A percentile compares a stretch with the other conserved stretches of the same genome.
Evolutionary conservation across 2,329 filamentous ascomycete genomes (phyloP).

Genomic region (Cercospora sojina): DNA sequence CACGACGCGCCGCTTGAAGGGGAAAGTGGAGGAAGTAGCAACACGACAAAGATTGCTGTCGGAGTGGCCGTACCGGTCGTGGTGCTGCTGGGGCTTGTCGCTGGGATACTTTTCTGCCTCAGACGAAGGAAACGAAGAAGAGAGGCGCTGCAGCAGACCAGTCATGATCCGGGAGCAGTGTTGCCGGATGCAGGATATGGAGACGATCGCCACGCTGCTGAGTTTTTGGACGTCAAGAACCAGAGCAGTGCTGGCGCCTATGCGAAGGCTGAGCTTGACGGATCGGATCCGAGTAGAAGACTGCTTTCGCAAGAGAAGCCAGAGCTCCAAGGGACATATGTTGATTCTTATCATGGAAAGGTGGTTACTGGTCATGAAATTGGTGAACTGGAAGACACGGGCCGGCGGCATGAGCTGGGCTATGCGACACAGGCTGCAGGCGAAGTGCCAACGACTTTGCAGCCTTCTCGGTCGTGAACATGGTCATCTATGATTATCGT

Average conservation of each 20-base stretch:
- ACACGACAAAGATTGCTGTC: slow-evolving; percentile 8
- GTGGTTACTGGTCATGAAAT: not conserved
- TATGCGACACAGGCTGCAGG: slow-evolving; percentile 5
- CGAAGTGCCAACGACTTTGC: slow-evolving; percentile 2
- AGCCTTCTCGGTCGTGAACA: not conserved
- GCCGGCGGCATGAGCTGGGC: not conserved
- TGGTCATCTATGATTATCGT: not conserved
- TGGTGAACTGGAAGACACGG: slow-evolving; percentile 11
- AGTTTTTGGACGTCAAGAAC: not conserved
- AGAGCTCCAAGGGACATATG: not conserved
- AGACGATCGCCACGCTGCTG: not conserved
- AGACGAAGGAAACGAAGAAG: slow-evolving; percentile 2
- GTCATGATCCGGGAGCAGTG: not conserved
- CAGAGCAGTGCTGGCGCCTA: not conserved
- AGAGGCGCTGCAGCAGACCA: not conserved
- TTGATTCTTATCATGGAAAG: not conserved
- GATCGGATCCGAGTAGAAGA: not conserved
- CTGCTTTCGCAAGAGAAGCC: slow-evolving; percentile 5
- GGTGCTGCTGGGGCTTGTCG: not conserved
- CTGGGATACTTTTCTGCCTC: slow-evolving; percentile 6
- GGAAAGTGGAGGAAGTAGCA: not conserved
- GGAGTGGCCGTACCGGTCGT: slow-evolving; percentile 9
- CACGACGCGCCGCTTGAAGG: not conserved
- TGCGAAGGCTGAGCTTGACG: slow-evolving; percentile 6
- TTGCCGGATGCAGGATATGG: not conserved